phyloP scores from a whole-genome alignment of 2,329 filamentous ascomycete genomes.

The Ascochyta rabiei region DNA sequence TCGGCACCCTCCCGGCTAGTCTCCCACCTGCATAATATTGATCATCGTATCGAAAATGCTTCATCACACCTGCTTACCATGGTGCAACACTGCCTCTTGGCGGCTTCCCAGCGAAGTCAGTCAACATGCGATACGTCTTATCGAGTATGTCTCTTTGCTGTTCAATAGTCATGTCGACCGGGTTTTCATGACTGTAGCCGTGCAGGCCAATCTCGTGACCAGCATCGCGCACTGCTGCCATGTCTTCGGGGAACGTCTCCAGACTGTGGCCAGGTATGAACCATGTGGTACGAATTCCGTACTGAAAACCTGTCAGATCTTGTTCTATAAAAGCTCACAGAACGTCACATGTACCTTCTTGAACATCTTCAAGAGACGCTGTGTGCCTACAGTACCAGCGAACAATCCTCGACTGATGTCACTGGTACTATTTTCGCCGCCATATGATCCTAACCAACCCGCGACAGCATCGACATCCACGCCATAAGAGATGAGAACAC shows the following conservation, averaged over 20 bases:
- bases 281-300: conserved; percentile 72
- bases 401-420: conserved; percentile 74
- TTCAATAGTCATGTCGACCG: conserved; percentile 72
- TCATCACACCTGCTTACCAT: conserved; percentile 51
- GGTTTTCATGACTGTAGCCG: conserved; percentile 76
- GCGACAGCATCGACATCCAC: conserved; percentile 73
- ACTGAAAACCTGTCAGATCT: conserved; percentile 33
- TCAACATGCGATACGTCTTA: conserved; percentile 74
- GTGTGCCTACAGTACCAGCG: conserved; percentile 71
- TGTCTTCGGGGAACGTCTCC: conserved; percentile 72
- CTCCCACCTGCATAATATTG: conserved; percentile 61
- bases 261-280: conserved; percentile 67
- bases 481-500: conserved; percentile 65
- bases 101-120: conserved; percentile 71
- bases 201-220: conserved; percentile 73
- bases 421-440: conserved; percentile 71
- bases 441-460: conserved; percentile 77
- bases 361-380: conserved; percentile 72
- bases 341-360: conserved; percentile 53
- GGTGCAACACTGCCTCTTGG: conserved; percentile 75
- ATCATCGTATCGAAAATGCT: conserved; percentile 45
- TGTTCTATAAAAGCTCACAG: too few relatives aligned
- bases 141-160: conserved; percentile 78
- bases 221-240: conserved; percentile 63
- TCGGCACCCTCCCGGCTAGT: conserved; percentile 70